These are phyloP conservation scores for Lactifluus hygrophoroides DNA, from an alignment of 768 basidiomycete species.

Conservation along the genomic window DNA sequence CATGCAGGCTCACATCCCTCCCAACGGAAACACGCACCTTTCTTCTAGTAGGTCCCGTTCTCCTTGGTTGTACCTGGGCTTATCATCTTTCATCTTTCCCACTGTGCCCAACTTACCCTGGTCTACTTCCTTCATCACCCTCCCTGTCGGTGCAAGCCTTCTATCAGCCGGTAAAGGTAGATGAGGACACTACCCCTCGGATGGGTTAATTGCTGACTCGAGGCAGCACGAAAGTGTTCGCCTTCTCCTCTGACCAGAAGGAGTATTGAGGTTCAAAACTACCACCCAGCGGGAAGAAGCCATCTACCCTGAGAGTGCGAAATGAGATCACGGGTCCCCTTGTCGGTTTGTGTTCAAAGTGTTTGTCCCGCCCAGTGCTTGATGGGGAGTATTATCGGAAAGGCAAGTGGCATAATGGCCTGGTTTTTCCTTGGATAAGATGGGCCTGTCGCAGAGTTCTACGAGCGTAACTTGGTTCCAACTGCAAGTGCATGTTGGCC, in stretches of 20 bases:
- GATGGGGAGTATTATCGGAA: conserved; percentile 27
- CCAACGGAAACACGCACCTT: conserved; percentile 24
- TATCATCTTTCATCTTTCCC: conserved; percentile 46
- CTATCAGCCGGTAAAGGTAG: conserved; percentile 37
- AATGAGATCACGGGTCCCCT: conserved; percentile 32
- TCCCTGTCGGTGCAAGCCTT: conserved; percentile 65
- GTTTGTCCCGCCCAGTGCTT: conserved; percentile 33
- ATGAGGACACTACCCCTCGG: conserved; percentile 36
- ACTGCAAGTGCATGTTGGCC: conserved; percentile 43
- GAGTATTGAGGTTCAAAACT: conserved; percentile 57
- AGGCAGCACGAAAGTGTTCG: conserved; percentile 37
- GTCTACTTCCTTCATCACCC: conserved; percentile 37
- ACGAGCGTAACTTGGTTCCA: conserved; percentile 72
- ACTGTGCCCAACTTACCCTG: conserved; percentile 34
- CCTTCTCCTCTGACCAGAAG: conserved; percentile 74
- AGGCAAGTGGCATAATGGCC: conserved; percentile 47
- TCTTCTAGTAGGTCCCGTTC: conserved; percentile 33
- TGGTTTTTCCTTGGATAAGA: conserved; percentile 46
- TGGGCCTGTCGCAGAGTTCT: conserved; percentile 45
- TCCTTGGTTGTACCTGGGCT: conserved; percentile 39
- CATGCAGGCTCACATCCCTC: background rate
- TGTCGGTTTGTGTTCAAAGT: conserved; percentile 71
- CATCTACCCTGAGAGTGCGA: conserved; percentile 39
- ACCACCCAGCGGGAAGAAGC: conserved; percentile 39
- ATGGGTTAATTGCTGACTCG: conserved; percentile 55